Evolutionary conservation across 1,139 yeast genomes (phyloP).

Genomic region (Kurtzmaniella quercitrusa): DNA sequence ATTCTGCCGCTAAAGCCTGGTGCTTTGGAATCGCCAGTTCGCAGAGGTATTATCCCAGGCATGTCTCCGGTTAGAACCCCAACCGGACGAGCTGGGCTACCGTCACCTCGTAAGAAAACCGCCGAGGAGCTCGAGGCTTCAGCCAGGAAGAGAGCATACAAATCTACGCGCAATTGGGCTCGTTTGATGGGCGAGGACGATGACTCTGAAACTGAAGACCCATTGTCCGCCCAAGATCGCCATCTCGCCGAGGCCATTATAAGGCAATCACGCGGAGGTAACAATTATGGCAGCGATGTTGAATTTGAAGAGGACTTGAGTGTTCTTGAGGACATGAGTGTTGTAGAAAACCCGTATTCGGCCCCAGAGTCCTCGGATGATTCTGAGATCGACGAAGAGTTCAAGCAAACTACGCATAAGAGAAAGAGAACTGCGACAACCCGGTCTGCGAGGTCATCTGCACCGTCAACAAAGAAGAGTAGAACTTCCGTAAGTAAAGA

Average conservation of each 20-base stretch:
- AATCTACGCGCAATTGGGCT: constrained; percentile 23
- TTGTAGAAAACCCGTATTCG: neutral
- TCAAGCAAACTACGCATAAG: neutral
- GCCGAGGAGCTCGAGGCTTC: constrained; percentile 40
- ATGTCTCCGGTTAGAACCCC: constrained; percentile 33
- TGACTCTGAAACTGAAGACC: constrained; percentile 23
- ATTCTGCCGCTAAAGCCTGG: constrained; percentile 6
- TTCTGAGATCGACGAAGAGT: constrained; percentile 2
- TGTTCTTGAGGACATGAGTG: constrained; percentile 19
- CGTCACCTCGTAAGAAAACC: constrained; percentile 41
- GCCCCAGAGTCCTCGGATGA: constrained; percentile 1
- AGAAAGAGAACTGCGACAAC: neutral
- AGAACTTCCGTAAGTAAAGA: too few relatives aligned
- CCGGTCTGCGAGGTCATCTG: neutral
- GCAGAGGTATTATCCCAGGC: constrained; percentile 18
- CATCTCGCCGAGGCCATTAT: constrained; percentile 44
- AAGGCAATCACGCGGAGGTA: constrained; percentile 17
- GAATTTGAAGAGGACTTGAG: constrained; percentile 28
- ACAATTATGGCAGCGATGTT: constrained; percentile 25
- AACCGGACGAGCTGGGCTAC: constrained; percentile 43
- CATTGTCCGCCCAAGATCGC: constrained; percentile 31
- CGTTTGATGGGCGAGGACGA: constrained; percentile 33
- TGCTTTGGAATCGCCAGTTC: constrained; percentile 16
- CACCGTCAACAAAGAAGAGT: neutral
- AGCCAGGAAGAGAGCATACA: constrained; percentile 48